Evolutionary conservation across 805 yeast species (phyloP), one percentile per base, ranked within the genome.

Genomic region (Tetrapisispora fleetii): DNA sequence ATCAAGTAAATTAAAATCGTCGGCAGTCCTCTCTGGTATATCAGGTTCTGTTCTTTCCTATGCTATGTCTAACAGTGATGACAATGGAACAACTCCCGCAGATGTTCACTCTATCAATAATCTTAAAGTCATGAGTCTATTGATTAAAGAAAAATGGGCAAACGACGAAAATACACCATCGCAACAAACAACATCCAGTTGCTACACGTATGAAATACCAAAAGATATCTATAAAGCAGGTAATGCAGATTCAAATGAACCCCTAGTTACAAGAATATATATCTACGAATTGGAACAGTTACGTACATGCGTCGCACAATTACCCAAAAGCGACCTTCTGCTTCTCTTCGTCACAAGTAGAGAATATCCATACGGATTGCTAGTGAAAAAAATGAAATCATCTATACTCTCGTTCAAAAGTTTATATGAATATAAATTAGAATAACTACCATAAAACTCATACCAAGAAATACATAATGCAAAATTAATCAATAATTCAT

Each of bases 71-170:
- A 46, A 43, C 8, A 30, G 40, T 9, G 42, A 51, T 9, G 10
- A 45, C 3, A 38, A 48, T 11, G 40, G 7, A 16, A 14, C 14
- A 1, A 13, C 8, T 7, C 16, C 36, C 14, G 2, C 19, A 14
- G 45, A 49, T 21, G 48, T 43, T 30, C 55, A 52, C 22, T 54
- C 62, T 2, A 21, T 53, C 11, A 63, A 58, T 40, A 63, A 63
- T 44, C 46, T 64, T 22, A 63, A 59, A 47, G 61, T 64, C 63
- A 63, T 64, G 67, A 54, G 62, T 33, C 41, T 64, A 16, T 51
- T 64, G 21, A 55, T 58, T 14, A 62, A 59, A 43, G 68, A 64
- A 48, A 64, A 62, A 49, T 64, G 68, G 68, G 46, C 49, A 5
- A 66, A 61, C 35, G 67, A 64, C 47, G 61, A 63, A 45, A 32